phyloP scores from a whole-genome alignment of 257 asterid genomes.

The Solanum etuberosum region DNA sequence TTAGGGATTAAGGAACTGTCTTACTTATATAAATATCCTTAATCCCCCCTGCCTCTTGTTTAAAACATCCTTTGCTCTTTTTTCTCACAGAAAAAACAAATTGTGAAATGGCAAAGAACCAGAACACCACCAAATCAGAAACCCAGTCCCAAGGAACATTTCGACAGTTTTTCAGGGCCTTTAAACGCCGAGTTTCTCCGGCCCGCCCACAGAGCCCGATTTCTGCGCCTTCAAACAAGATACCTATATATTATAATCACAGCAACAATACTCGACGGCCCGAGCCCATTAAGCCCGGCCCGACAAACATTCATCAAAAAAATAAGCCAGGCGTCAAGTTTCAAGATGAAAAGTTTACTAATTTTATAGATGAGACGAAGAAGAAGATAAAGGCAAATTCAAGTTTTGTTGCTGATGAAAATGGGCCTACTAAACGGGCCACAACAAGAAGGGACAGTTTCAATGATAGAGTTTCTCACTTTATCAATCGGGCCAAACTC shows the following conservation, averaged over 20 bases:
- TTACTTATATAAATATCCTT: neutral
- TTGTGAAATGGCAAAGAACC: neutral
- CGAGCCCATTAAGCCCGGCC: neutral
- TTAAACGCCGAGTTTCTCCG: neutral
- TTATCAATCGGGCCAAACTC: slow-evolving; percentile 28
- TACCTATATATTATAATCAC: neutral
- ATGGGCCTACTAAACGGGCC: neutral
- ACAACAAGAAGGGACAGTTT: slow-evolving; percentile 41
- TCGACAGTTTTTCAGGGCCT: neutral
- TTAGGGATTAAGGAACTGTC: neutral
- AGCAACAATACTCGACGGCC: neutral
- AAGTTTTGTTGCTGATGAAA: slow-evolving; percentile 16
- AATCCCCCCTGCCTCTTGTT: neutral
- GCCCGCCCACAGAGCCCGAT: neutral
- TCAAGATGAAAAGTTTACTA: slow-evolving; percentile 4
- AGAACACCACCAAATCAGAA: neutral
- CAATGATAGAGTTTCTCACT: slow-evolving; percentile 28
- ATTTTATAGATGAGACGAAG: slow-evolving; percentile 24
- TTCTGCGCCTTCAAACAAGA: neutral
- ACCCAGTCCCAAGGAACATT: neutral
- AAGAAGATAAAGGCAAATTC: slow-evolving; percentile 10
- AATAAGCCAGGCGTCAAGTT: neutral
- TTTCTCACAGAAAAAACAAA: neutral
- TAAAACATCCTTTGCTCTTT: neutral
- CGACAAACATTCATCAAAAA: neutral